phyloP scores from a whole-genome alignment of 1,139 yeast species.

The Suhomyces kunorum region DNA sequence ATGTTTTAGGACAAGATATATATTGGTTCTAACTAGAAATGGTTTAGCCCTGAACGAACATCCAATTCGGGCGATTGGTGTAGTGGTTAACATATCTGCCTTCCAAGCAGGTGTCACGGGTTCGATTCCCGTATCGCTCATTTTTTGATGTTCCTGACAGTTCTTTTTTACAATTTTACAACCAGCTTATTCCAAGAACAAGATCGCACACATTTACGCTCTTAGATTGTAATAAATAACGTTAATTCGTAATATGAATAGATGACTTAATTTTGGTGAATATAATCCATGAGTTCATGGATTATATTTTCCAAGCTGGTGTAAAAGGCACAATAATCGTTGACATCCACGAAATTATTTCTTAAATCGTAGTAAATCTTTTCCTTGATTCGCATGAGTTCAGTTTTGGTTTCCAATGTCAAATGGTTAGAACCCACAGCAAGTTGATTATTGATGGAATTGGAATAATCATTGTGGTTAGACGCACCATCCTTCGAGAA shows the following conservation, averaged over 20 bases:
- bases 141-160: slow-evolving; percentile 23
- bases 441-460: slow-evolving; percentile 11
- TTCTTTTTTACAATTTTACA: not conserved
- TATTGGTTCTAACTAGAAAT: too few species aligned
- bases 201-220: not conserved
- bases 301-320: slow-evolving; percentile 44
- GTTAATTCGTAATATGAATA: not conserved
- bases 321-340: slow-evolving; percentile 50
- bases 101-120: slow-evolving; percentile 83
- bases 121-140: slow-evolving; percentile 82
- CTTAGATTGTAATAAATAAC: not conserved
- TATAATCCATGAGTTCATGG: slow-evolving; percentile 42
- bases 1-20: too few species aligned
- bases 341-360: slow-evolving; percentile 47
- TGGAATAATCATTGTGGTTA: not conserved
- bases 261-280: slow-evolving; percentile 17
- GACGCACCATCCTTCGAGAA: not conserved
- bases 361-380: slow-evolving; percentile 45
- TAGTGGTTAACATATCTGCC: slow-evolving; percentile 60
- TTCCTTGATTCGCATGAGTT: slow-evolving; percentile 38
- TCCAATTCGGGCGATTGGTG: slow-evolving; percentile 51
- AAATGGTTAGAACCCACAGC: slow-evolving; percentile 14
- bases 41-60: too few species aligned
- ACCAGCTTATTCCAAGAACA: not conserved
- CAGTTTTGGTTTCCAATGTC: slow-evolving; percentile 20